phyloP scores from a whole-genome alignment of 805 yeast genomes.

The Starmerella apicola region DNA sequence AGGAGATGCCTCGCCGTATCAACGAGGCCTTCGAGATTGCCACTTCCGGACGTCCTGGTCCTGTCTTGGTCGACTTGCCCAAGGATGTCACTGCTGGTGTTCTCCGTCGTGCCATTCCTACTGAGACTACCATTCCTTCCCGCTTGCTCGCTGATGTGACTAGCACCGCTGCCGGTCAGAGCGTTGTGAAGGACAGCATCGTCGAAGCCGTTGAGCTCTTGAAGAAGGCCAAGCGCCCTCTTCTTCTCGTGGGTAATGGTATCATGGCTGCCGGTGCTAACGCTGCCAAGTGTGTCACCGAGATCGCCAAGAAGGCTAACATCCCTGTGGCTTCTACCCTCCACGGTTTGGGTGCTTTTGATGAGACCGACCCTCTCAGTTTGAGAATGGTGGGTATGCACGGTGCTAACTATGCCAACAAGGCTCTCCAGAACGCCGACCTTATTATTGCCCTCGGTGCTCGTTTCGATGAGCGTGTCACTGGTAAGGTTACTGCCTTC shows the following conservation, averaged over 20 bases:
- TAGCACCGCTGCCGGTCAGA: slow-evolving; percentile 48
- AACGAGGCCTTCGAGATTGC: slow-evolving; percentile 98
- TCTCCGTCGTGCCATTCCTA: slow-evolving; percentile 77
- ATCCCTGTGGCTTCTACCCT: slow-evolving; percentile 95
- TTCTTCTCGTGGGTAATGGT: slow-evolving; percentile 89
- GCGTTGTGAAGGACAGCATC: slow-evolving; percentile 63
- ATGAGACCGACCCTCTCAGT: slow-evolving; percentile 81
- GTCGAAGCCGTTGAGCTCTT: slow-evolving; percentile 65
- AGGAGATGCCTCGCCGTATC: slow-evolving; percentile 87
- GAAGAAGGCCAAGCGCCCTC: slow-evolving; percentile 74
- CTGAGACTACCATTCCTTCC: slow-evolving; percentile 55
- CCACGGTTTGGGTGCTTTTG: slow-evolving; percentile 89
- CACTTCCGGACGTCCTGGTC: slow-evolving; percentile 93
- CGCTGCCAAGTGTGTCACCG: slow-evolving; percentile 54
- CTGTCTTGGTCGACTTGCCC: slow-evolving; percentile 93
- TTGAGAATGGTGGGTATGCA: slow-evolving; percentile 98
- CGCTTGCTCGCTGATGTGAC: slow-evolving; percentile 59
- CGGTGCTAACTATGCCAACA: slow-evolving; percentile 88
- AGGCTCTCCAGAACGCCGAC: slow-evolving; percentile 89
- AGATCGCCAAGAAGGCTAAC: slow-evolving; percentile 76
- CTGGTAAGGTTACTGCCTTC: slow-evolving; percentile 70
- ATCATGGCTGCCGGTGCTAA: slow-evolving; percentile 60
- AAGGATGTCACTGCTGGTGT: slow-evolving; percentile 95
- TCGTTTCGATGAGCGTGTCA: slow-evolving; percentile 96
- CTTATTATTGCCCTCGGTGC: slow-evolving; percentile 91